These are phyloP conservation scores for Phascolomyces articulosus DNA, from an alignment of 371 early-diverging fungal species.

Conservation along the genomic window DNA sequence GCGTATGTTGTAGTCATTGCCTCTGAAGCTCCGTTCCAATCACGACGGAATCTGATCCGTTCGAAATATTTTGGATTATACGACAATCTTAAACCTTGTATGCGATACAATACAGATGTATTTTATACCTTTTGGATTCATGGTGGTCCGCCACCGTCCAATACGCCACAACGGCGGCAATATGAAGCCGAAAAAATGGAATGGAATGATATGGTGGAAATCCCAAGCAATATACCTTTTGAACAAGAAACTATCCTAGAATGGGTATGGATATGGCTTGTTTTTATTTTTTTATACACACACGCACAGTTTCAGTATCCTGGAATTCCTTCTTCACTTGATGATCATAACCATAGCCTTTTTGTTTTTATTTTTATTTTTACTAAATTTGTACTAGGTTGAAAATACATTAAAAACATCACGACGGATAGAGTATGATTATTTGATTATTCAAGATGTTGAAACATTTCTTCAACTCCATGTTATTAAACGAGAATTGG, in stretches of 20 bases:
- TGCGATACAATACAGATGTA: slow-evolving; percentile 37
- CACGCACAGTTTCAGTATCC: background rate
- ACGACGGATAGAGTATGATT: slow-evolving; percentile 28
- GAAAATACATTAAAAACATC: slow-evolving; percentile 14
- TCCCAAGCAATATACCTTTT: slow-evolving; percentile 21
- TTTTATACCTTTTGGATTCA: slow-evolving; percentile 57
- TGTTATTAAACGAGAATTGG: slow-evolving; percentile 26
- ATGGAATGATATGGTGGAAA: slow-evolving; percentile 45
- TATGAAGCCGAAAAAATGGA: slow-evolving; percentile 62
- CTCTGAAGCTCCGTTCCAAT: slow-evolving; percentile 37
- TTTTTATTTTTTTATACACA: background rate
- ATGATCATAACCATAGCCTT: background rate
- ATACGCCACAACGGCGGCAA: slow-evolving; percentile 38
- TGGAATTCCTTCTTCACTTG: no score
- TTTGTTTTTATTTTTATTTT: background rate
- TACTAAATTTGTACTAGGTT: slow-evolving; percentile 12
- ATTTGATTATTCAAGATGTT: slow-evolving; percentile 42
- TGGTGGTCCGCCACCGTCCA: slow-evolving; percentile 32
- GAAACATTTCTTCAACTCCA: slow-evolving; percentile 35
- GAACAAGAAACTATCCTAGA: slow-evolving; percentile 31
- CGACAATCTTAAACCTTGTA: slow-evolving; percentile 53
- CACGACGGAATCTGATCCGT: slow-evolving; percentile 49
- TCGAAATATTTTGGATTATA: slow-evolving; percentile 53
- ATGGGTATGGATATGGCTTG: slow-evolving; percentile 34
- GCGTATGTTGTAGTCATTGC: slow-evolving; percentile 53